These are phyloP conservation scores for Mrakia gelida DNA, from an alignment of 768 basidiomycete genomes.

Conservation along the genomic window DNA sequence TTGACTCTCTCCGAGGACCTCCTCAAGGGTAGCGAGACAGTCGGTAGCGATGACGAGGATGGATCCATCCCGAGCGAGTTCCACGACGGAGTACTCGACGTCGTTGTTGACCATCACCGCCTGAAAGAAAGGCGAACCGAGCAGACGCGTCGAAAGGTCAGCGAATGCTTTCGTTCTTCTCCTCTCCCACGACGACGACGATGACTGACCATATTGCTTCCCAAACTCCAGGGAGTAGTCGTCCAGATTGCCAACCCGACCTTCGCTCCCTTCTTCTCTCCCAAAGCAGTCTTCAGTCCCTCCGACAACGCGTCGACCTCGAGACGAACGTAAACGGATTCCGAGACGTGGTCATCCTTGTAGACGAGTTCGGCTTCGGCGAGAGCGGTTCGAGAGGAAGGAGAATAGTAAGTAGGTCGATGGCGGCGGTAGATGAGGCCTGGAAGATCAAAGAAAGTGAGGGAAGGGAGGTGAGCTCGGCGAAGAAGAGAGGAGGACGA, in stretches of 20 bases:
- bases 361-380: constrained; percentile 93
- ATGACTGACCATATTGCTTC: constrained; percentile 78
- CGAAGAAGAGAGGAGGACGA: background rate
- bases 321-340: constrained; percentile 81
- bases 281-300: constrained; percentile 31
- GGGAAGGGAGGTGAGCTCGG: background rate
- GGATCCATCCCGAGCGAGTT: constrained; percentile 12
- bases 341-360: constrained; percentile 79
- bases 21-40: constrained; percentile 41
- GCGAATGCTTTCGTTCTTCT: background rate
- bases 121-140: constrained; percentile 46
- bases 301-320: constrained; percentile 41
- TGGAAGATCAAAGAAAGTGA: constrained; percentile 39
- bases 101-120: constrained; percentile 81
- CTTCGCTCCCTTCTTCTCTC: constrained; percentile 29
- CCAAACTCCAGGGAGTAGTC: constrained; percentile 95
- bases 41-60: constrained; percentile 46
- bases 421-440: constrained; percentile 80
- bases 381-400: constrained; percentile 85
- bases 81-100: constrained; percentile 60
- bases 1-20: constrained; percentile 42
- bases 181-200: background rate
- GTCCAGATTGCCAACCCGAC: constrained; percentile 83
- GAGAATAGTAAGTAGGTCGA: constrained; percentile 90
- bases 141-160: background rate